Percentiles rank a stretch among this genome's conserved stretches.
Conservation (phyloP, 1,139 yeast genomes). For the Lipomyces yarrowii region DNA sequence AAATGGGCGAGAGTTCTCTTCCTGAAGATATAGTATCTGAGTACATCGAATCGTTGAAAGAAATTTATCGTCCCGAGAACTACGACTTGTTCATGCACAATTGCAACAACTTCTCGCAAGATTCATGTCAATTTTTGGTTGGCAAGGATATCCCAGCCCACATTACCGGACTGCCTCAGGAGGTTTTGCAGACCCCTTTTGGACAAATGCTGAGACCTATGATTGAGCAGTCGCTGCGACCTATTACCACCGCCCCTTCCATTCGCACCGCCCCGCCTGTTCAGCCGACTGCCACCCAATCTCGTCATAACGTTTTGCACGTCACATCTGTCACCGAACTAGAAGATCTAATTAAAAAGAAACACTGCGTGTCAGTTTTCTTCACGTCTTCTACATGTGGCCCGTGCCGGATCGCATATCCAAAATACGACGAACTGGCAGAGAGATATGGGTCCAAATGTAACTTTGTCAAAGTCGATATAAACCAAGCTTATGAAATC, state of each 20-base stretch:
- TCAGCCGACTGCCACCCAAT: not conserved
- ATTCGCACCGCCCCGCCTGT: not conserved
- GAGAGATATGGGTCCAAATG: conserved; percentile 53
- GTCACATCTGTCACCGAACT: conserved; percentile 21
- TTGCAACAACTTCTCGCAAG: conserved; percentile 69
- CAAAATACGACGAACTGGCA: conserved; percentile 76
- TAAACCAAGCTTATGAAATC: conserved; percentile 69
- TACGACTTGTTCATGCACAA: conserved; percentile 67
- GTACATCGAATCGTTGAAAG: conserved; percentile 54
- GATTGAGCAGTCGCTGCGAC: conserved; percentile 37
- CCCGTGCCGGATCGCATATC: conserved; percentile 93
- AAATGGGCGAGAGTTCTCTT: conserved; percentile 57
- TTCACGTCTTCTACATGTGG: conserved; percentile 96
- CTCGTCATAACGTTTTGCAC: conserved; percentile 17
- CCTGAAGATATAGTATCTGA: conserved; percentile 57
- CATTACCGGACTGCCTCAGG: conserved; percentile 57
- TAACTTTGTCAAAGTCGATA: conserved; percentile 78
- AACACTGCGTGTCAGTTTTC: conserved; percentile 59
- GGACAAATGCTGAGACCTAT: conserved; percentile 54
- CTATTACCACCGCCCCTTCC: conserved; percentile 33
- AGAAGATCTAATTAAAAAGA: conserved; percentile 18
- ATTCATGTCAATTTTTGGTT: conserved; percentile 59
- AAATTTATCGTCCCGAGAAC: conserved; percentile 51
- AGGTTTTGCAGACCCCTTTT: conserved; percentile 61
- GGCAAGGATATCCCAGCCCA: conserved; percentile 55